Evolutionary conservation across 768 basidiomycete genomes (phyloP).

Genomic region (Agaricus sinodeliciosus): DNA sequence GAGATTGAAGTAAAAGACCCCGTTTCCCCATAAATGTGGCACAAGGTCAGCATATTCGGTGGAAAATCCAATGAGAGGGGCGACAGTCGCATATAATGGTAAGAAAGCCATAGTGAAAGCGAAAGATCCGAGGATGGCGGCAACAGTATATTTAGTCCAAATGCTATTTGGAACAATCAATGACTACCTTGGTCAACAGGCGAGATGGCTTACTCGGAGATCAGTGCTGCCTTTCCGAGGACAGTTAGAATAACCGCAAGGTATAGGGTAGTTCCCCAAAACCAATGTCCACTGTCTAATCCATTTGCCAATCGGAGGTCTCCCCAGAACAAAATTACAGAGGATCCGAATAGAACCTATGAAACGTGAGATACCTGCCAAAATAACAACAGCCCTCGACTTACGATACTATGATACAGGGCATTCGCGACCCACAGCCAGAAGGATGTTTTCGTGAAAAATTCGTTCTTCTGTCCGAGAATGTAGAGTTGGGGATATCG

Average conservation of each 20-base stretch:
- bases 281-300: constrained; percentile 90
- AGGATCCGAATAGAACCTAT: constrained; percentile 84
- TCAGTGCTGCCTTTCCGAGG: constrained; percentile 92
- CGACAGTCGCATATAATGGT: constrained; percentile 82
- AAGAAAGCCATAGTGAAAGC: constrained; percentile 94
- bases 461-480: constrained; percentile 89
- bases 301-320: constrained; percentile 80
- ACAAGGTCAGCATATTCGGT: constrained; percentile 88
- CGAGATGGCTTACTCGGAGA: constrained; percentile 80
- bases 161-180: constrained; percentile 42
- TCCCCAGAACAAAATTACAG: constrained; percentile 88
- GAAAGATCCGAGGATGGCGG: constrained; percentile 97
- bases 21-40: constrained; percentile 81
- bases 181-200: neutral
- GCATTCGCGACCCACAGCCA: constrained; percentile 92
- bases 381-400: constrained; percentile 17
- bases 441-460: constrained; percentile 87
- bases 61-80: constrained; percentile 85
- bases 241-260: constrained; percentile 90
- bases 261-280: constrained; percentile 97
- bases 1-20: constrained; percentile 86
- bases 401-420: constrained; percentile 80
- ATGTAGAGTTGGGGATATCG: constrained; percentile 95
- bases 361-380: neutral
- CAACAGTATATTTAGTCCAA: constrained; percentile 99